Conservation (phyloP, 139 green algal genomes). For the Picochlorum sp. region DNA sequence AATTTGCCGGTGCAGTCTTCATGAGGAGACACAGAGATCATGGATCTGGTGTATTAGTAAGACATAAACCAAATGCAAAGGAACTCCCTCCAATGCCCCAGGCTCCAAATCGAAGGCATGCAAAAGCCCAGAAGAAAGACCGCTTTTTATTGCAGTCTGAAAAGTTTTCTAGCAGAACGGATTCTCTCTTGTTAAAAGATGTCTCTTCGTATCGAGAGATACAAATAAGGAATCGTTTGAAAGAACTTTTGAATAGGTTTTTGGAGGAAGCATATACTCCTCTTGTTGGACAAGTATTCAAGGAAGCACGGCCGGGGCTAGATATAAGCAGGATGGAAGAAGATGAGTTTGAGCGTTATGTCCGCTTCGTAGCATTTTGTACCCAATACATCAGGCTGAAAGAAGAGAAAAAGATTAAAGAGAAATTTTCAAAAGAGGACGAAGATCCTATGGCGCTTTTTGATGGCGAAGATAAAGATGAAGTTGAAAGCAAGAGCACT, state of each 20-base stretch:
- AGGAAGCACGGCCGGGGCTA: constrained; percentile 39
- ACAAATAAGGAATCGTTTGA: neutral
- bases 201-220: neutral
- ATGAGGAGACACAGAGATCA: constrained; percentile 23
- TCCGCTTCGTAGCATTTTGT: constrained; percentile 44
- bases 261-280: constrained; percentile 10
- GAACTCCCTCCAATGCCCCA: constrained; percentile 14
- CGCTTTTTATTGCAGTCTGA: neutral
- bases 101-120: constrained; percentile 13
- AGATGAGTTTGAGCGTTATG: constrained; percentile 47
- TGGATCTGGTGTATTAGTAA: constrained; percentile 10
- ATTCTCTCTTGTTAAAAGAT: too few species aligned
- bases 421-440: neutral
- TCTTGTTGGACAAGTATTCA: constrained; percentile 14
- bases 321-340: constrained; percentile 35
- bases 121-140: neutral
- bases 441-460: neutral
- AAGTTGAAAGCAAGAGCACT: neutral
- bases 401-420: constrained; percentile 26
- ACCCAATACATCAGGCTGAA: constrained; percentile 42
- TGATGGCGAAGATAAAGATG: neutral
- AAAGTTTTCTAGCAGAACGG: too few species aligned
- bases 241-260: constrained; percentile 1
- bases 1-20: constrained; percentile 12
- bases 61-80: constrained; percentile 8